These are phyloP conservation scores for Xylaria sp. DNA, from an alignment of 2,329 filamentous ascomycete genomes.

Conservation along the genomic window DNA sequence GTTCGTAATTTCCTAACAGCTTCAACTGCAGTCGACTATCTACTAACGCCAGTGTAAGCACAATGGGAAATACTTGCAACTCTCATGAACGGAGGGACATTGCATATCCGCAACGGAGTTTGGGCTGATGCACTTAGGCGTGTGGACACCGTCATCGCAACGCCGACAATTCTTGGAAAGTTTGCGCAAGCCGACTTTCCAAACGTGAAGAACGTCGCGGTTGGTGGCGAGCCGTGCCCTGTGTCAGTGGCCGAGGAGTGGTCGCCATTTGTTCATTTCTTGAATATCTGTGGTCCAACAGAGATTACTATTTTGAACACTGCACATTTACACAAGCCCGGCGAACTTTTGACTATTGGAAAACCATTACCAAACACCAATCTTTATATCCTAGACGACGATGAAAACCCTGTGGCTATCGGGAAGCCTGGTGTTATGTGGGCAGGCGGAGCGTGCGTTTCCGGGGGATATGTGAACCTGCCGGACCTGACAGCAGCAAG, in stretches of 20 bases:
- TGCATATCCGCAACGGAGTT: constrained; percentile 61
- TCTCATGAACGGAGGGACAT: constrained; percentile 66
- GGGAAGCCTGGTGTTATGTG: constrained; percentile 64
- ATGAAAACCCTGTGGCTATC: constrained; percentile 55
- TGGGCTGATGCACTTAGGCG: constrained; percentile 60
- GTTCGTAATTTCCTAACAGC: constrained; percentile 51
- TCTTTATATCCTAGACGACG: constrained; percentile 63
- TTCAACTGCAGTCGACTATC: constrained; percentile 14
- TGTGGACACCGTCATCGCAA: constrained; percentile 64
- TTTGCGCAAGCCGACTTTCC: constrained; percentile 59
- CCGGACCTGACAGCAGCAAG: constrained; percentile 60
- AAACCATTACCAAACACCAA: constrained; percentile 65
- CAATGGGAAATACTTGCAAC: constrained; percentile 69
- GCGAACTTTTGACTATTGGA: constrained; percentile 62
- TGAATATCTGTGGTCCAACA: constrained; percentile 69
- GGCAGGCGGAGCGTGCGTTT: constrained; percentile 65
- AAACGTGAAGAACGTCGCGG: constrained; percentile 62
- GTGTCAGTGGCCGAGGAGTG: constrained; percentile 64
- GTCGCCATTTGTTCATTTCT: constrained; percentile 60
- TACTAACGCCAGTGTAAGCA: constrained; percentile 50
- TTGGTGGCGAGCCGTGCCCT: constrained; percentile 61
- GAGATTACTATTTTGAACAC: constrained; percentile 70
- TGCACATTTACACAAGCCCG: constrained; percentile 60
- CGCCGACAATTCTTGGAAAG: constrained; percentile 63
- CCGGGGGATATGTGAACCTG: constrained; percentile 65